These are phyloP conservation scores for Nepenthes mirabilis DNA, from an alignment of 148 eudicot genomes.

Conservation along the genomic window DNA sequence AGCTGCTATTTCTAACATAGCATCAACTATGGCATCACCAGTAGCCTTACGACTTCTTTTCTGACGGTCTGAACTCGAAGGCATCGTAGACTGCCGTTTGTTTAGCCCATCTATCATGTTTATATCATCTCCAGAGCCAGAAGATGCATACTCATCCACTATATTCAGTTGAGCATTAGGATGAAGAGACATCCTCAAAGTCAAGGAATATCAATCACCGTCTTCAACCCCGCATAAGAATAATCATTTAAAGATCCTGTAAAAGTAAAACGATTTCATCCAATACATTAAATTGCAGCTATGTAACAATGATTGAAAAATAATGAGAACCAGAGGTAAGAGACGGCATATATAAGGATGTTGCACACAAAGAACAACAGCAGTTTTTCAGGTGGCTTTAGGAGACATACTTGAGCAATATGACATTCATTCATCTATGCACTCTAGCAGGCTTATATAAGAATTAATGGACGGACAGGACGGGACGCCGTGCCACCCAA, in stretches of 20 bases:
- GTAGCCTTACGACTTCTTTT: slow-evolving; percentile 74
- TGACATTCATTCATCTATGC: no score
- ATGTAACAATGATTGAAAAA: neutral
- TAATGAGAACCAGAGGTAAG: no score
- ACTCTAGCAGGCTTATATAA: no score
- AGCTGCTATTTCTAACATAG: slow-evolving; percentile 75
- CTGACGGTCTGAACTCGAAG: slow-evolving; percentile 30
- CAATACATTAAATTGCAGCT: neutral
- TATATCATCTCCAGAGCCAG: slow-evolving; percentile 61
- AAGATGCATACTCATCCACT: slow-evolving; percentile 57
- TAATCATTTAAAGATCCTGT: slow-evolving; percentile 8
- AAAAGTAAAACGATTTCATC: slow-evolving; percentile 7
- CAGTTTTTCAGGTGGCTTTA: no score
- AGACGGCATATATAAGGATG: no score
- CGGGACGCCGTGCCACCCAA: no score
- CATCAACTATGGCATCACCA: slow-evolving; percentile 65
- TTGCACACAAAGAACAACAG: no score
- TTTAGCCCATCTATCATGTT: slow-evolving; percentile 49
- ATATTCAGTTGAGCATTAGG: slow-evolving; percentile 26
- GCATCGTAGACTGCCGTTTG: slow-evolving; percentile 28
- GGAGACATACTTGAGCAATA: no score
- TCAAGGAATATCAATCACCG: slow-evolving; percentile 19
- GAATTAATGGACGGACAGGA: no score
- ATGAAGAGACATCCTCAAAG: slow-evolving; percentile 40
- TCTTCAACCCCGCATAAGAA: slow-evolving; percentile 30